Base-by-base conservation (phyloP, 2,329 filamentous ascomycete genomes). In the Clathrospora elynae region DNA sequence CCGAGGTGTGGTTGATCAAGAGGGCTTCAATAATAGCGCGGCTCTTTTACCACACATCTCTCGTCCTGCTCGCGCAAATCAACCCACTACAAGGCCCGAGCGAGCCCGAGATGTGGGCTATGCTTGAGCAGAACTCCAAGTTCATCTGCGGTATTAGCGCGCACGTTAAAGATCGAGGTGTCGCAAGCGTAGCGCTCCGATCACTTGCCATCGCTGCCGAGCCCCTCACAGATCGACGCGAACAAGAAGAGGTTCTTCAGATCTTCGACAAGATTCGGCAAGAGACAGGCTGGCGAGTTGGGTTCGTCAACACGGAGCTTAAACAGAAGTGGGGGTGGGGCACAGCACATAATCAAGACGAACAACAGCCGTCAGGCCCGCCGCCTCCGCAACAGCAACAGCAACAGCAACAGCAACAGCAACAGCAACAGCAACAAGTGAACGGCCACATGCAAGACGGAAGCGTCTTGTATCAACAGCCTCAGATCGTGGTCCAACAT, bases 121-220 rank as follows among this genome's bases (percentile, higher is more conserved):
- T 87, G 61, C 84, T 87, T 57, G 76, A 85, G 34, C 81, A 83
- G 49, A 89, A 96, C 63, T 86, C 90, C 0, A 85, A 87, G 55
- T 86, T 91, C 64, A 86, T 95, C 16, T 96, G 91, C 64, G 92
- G 92, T 10, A 95, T 97, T 49, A 84, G 88, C 16, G 88, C 89
- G 2, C 90, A 95, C 64, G 84, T 86, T 36, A 88, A 90, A 59
- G 90, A 95, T 64, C 79, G 80, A 17, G 88, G 88, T 18, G 83
- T 96, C 20, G 84, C 87, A 7, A 87, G 83, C 35, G 84, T 95
- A 7, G 88, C 88, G 2, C 82, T 93, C 25, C 86, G 87, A 7
- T 90, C 87, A 22, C 77, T 96, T 5, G 84, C 85, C 25, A 86
- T 93, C 41, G 88, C 88, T 2, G 86, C 86, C 5, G 83, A 87